phyloP scores from a whole-genome alignment of 805 yeast genomes.

The Cyberlindnera maclurae region DNA sequence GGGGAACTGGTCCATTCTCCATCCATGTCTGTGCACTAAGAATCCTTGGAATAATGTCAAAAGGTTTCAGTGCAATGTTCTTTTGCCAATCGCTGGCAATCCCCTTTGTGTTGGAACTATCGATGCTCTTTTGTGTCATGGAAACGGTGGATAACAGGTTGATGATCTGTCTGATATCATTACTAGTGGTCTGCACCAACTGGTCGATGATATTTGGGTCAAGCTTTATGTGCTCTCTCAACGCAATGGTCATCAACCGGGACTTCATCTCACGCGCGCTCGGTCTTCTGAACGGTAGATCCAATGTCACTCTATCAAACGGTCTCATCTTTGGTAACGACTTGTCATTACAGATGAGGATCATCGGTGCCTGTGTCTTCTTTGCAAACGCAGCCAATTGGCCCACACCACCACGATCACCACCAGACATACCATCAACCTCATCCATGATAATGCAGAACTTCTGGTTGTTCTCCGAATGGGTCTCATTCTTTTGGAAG shows the following conservation, averaged over 20 bases:
- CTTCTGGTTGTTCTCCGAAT: slow-evolving; percentile 38
- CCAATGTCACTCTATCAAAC: slow-evolving; percentile 76
- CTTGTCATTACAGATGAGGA: slow-evolving; percentile 89
- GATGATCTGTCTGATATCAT: slow-evolving; percentile 92
- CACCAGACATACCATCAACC: slow-evolving; percentile 99
- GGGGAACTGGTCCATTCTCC: slow-evolving; percentile 40
- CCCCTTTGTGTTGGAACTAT: slow-evolving; percentile 53
- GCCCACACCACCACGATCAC: slow-evolving; percentile 98
- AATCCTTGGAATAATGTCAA: slow-evolving; percentile 73
- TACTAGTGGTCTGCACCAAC: slow-evolving; percentile 74
- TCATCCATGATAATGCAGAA: slow-evolving; percentile 95
- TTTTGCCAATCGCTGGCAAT: slow-evolving; percentile 77
- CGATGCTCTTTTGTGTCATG: slow-evolving; percentile 58
- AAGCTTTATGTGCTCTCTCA: slow-evolving; percentile 71
- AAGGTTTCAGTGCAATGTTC: slow-evolving; percentile 84
- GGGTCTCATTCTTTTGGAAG: slow-evolving; percentile 36
- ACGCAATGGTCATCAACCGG: slow-evolving; percentile 84
- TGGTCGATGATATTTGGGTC: slow-evolving; percentile 79
- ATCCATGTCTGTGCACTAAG: slow-evolving; percentile 56
- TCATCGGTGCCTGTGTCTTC: slow-evolving; percentile 82
- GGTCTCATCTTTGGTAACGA: slow-evolving; percentile 93
- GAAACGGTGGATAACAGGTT: slow-evolving; percentile 83
- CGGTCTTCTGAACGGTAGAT: slow-evolving; percentile 84
- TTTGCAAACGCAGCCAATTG: slow-evolving; percentile 83
- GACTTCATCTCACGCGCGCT: slow-evolving; percentile 74